Base-by-base conservation (phyloP, 345 rosid species). In the Ceriops tagal region DNA sequence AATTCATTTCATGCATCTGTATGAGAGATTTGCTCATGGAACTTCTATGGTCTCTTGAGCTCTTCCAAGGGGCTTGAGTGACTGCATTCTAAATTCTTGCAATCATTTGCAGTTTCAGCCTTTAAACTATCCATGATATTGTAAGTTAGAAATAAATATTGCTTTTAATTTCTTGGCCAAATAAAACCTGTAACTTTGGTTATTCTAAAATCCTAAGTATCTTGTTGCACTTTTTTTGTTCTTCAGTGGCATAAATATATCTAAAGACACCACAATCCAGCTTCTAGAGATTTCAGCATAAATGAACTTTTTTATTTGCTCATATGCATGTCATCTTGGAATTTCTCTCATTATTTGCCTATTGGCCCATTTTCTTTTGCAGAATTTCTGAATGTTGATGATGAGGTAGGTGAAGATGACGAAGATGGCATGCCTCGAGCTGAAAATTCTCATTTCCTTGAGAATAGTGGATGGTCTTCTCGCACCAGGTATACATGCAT, bases 391-490 rank as follows among this genome's bases (percentile, higher is more conserved):
- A 92, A 90, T 61, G 92, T 88, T 58, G 92, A 96, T 72, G 97
- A 92, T 24, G 98, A 92, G 56, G 68, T 70, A 57, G 91, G 72
- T 32, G 96, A 85, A 68, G 92, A 88, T 52, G 91, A 85, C 59
- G 86, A 87, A 28, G 85, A 85, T 64, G 86, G 76, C 46, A 75
- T 78, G 80, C 85, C 79, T 5, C 58, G 74, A 55, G 78, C 77
- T 66, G 92, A 92, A 61, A 93, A 89, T 35, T 64, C 85, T 66
- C 81, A 69, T 68, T 81, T 92, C 79, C 84, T 87, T 53, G 99
- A 92, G 68, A 96, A 92, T 68, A 90, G 84, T 80, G 96, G 99
- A 30, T 96, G 99, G 99, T 96, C 99, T 79, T 86, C 97, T 68
- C 98, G 97, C 65, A 90, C 99, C 58, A 96, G 98, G 99, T 96